Evolutionary conservation across 768 basidiomycete genomes (phyloP).

Genomic region (Austroboletus eburneus): DNA sequence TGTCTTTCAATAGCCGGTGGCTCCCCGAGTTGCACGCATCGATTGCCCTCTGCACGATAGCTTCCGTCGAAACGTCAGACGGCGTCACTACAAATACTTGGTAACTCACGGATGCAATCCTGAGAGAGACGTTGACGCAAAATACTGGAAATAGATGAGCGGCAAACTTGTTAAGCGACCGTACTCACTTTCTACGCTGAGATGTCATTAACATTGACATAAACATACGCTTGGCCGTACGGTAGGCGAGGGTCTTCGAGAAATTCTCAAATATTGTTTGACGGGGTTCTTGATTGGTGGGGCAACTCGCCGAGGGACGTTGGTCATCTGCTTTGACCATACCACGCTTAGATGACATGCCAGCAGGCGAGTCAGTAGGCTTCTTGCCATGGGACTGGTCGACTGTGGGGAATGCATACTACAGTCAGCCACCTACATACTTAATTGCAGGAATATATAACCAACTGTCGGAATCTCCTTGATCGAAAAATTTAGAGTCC

Average conservation of each 20-base stretch:
- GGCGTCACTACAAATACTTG: no score
- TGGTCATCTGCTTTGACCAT: not conserved
- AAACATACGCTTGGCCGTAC: not conserved
- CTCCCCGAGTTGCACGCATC: conserved; percentile 60
- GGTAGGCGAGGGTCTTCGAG: no score
- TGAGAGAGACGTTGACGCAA: conserved; percentile 30
- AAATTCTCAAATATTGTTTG: not conserved
- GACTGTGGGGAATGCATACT: conserved; percentile 43
- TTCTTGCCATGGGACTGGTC: conserved; percentile 75
- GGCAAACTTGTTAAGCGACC: not conserved
- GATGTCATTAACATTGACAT: not conserved
- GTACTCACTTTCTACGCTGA: not conserved
- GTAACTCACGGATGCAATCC: conserved; percentile 34
- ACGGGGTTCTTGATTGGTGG: not conserved
- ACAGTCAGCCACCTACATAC: conserved; percentile 1
- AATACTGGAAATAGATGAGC: not conserved
- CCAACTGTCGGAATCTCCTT: conserved; percentile 78
- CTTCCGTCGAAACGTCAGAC: conserved; percentile 28
- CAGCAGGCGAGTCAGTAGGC: conserved; percentile 44
- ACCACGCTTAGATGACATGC: not conserved
- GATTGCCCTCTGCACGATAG: conserved; percentile 63
- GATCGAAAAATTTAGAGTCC: conserved; percentile 70
- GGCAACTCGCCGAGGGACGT: not conserved
- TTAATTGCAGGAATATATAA: not conserved
- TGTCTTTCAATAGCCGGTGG: not conserved